phyloP scores from a whole-genome alignment of 495 filamentous ascomycete genomes.

The Penicillium robsamsonii region DNA sequence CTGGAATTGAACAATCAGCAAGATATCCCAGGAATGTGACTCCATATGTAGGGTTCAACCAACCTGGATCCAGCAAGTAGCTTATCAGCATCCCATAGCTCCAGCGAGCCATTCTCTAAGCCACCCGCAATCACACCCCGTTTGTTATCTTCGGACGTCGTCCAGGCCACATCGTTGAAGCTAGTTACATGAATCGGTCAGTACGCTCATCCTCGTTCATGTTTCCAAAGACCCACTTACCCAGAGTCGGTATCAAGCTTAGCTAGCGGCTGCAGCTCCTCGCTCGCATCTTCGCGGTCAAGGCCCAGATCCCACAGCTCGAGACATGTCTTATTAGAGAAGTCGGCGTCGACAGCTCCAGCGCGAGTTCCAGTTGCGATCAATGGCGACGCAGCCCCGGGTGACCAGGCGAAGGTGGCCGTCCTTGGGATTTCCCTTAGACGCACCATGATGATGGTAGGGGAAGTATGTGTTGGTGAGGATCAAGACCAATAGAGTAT shows the following conservation, averaged over 20 bases:
- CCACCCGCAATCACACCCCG: conserved; percentile 90
- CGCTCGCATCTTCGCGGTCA: conserved; percentile 66
- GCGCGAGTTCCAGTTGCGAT: conserved; percentile 94
- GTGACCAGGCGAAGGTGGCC: conserved; percentile 95
- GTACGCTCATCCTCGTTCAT: conserved; percentile 1
- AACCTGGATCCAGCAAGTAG: conserved; percentile 63
- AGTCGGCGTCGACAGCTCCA: conserved; percentile 93
- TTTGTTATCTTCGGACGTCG: conserved; percentile 69
- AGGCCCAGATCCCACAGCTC: conserved; percentile 94
- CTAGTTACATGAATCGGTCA: conserved; percentile 43
- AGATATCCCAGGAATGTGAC: conserved; percentile 2
- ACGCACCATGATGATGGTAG: conserved; percentile 73
- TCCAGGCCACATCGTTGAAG: conserved; percentile 97
- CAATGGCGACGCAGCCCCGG: conserved; percentile 68
- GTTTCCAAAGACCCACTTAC: conserved; percentile 45
- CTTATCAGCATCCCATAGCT: conserved; percentile 93
- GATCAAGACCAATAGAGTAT: conserved; percentile 20
- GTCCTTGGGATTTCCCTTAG: conserved; percentile 93
- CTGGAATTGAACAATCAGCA: conserved; percentile 40
- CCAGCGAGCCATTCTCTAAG: conserved; percentile 92
- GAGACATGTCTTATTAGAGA: conserved; percentile 94
- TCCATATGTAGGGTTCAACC: conserved; percentile 18
- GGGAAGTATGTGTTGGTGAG: conserved; percentile 25
- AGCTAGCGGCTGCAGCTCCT: conserved; percentile 81
- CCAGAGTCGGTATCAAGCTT: conserved; percentile 86